A percentile compares a stretch with the other conserved stretches of the same genome.
These are phyloP conservation scores for Ogataea minuta DNA, from an alignment of 805 yeast species.

Conservation along the genomic window DNA sequence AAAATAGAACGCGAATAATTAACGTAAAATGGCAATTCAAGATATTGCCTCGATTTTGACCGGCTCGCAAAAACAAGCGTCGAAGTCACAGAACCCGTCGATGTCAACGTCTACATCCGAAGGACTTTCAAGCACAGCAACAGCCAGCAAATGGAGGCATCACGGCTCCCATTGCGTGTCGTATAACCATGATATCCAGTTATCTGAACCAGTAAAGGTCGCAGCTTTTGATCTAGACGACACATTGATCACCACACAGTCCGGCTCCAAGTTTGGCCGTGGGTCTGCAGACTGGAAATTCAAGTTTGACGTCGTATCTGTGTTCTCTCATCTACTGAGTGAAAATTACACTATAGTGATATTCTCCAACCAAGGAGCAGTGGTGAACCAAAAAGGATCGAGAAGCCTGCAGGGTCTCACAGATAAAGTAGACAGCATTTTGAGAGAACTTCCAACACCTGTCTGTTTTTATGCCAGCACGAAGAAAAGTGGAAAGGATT, in stretches of 20 bases:
- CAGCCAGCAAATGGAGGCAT: constrained; percentile 1
- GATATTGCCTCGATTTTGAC: constrained; percentile 1
- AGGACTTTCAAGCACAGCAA: neutral
- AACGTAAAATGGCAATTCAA: neutral
- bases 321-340: constrained; percentile 24
- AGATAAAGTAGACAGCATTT: constrained; percentile 40
- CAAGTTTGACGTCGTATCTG: constrained; percentile 33
- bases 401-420: constrained; percentile 40
- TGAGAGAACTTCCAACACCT: constrained; percentile 26
- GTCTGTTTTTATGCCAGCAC: constrained; percentile 64
- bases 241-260: constrained; percentile 66
- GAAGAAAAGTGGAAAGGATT: constrained; percentile 41
- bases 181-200: constrained; percentile 4
- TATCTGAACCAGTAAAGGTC: constrained; percentile 32
- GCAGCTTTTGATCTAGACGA: constrained; percentile 87
- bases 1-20: constrained; percentile 10
- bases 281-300: constrained; percentile 74
- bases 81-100: neutral
- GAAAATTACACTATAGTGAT: constrained; percentile 47
- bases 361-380: constrained; percentile 85
- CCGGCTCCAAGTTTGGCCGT: constrained; percentile 57
- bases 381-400: constrained; percentile 39
- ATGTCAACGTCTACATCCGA: neutral
- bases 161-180: constrained; percentile 17
- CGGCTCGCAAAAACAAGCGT: neutral